Evolutionary conservation across 140 eudicot genomes (phyloP), one percentile per base, ranked within the genome.

Genomic region (Flaveria floridana): DNA sequence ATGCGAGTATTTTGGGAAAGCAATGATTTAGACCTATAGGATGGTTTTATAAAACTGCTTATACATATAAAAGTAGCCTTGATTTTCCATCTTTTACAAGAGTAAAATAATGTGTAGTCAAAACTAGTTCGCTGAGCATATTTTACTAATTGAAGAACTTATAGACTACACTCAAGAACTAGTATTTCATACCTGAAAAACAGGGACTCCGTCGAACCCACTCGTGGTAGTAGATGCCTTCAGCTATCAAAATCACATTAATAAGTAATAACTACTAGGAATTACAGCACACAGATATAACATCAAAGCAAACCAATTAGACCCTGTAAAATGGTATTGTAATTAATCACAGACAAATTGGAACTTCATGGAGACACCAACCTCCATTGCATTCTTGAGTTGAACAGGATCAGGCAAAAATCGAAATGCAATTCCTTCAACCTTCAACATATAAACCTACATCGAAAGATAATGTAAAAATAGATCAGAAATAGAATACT

Each of bases 321-420:
- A 61, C 41, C 19, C 9, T 28, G 12, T 11, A 25, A 25, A 26
- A 25, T 51, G 19, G n/a, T 25, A 21, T 34, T 11, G 42, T 19
- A 13, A 48, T 52, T 19, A 65, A 53, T 42, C 59, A 68, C 46
- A 13, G 16, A 46, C 13, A 68, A 23, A n/a, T 21, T 28, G 11
- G 20, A 15, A 8, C 65, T 58, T 66, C 34, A 25, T 12, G 16
- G 10, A 64, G 20, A 10, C 42, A 75, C 86, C 68, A 67, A 88
- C 95, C 96, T 93, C 97, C 68, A 89, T 57, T 62, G 98, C 98
- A 84, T 92, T 92, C 68, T 84, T 89, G 30, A 92, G 88, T 81
- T 92, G 98, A 76, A 92, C 83, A 77, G 98, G 98, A 84, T 93
- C 97, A 15, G 99, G 99, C 83, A 93, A 82, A 82, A 90, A 93